A percentile compares a stretch with the other conserved stretches of the same genome.
Evolutionary conservation across 2,329 filamentous ascomycete genomes (phyloP).

Genomic region (Cladosporium halotolerans): DNA sequence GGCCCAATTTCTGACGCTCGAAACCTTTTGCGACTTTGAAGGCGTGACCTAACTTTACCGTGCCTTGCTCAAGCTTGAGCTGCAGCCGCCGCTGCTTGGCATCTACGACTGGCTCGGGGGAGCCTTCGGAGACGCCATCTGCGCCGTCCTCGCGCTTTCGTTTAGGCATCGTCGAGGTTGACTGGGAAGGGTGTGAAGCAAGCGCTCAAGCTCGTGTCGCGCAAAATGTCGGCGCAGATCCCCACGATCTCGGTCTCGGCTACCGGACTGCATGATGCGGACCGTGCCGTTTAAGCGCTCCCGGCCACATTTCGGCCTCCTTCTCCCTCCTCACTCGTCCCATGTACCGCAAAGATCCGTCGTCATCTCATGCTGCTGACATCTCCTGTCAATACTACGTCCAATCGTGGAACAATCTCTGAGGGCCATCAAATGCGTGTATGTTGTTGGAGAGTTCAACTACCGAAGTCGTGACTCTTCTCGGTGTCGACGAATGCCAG

Average conservation of each 20-base stretch:
- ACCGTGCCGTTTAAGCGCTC: background rate
- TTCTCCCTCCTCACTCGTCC: too few relatives aligned
- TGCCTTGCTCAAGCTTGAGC: constrained; percentile 46
- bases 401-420: too few relatives aligned
- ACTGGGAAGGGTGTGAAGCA: background rate
- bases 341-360: too few relatives aligned
- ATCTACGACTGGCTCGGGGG: constrained; percentile 7
- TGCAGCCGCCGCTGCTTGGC: constrained; percentile 42
- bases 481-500: too few relatives aligned
- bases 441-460: too few relatives aligned
- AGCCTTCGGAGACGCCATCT: constrained; percentile 14
- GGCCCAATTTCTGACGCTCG: constrained; percentile 67
- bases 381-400: too few relatives aligned
- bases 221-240: constrained; percentile 8
- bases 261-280: background rate
- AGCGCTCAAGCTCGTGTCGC: background rate
- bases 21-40: constrained; percentile 69
- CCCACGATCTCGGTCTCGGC: constrained; percentile 1
- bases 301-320: too few relatives aligned
- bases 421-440: too few relatives aligned
- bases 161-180: constrained; percentile 24
- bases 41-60: constrained; percentile 57
- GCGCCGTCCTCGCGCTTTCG: constrained; percentile 23
- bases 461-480: too few relatives aligned
- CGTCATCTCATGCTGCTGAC: too few relatives aligned